Conservation (phyloP, 495 filamentous ascomycete genomes). For the Neurospora hispaniola region DNA sequence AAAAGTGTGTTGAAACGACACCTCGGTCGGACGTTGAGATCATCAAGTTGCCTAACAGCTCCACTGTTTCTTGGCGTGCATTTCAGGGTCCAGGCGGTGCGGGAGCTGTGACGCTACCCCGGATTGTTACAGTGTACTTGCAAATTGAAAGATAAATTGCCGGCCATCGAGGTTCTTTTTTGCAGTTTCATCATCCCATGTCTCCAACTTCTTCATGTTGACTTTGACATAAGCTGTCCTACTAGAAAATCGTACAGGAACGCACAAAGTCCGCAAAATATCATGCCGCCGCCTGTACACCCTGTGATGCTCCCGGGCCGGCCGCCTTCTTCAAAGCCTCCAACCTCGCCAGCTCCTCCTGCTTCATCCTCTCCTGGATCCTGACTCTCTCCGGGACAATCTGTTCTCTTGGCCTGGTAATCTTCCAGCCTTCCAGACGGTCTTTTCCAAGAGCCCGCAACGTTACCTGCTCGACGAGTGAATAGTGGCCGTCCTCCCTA, state of each 20-base stretch:
- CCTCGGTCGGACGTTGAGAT: neutral
- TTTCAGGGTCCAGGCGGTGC: neutral
- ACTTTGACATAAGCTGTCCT: neutral
- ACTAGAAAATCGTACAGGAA: neutral
- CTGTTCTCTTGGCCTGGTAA: slow-evolving; percentile 39
- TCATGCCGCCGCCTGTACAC: neutral
- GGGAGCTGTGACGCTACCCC: slow-evolving; percentile 1
- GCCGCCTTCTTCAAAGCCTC: slow-evolving; percentile 14
- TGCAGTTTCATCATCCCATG: too few relatives aligned
- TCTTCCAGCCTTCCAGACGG: slow-evolving; percentile 51
- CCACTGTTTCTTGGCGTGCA: neutral
- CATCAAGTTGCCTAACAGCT: neutral
- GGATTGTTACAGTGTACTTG: neutral
- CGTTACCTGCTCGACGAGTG: slow-evolving; percentile 59
- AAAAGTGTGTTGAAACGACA: neutral
- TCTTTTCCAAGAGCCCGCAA: slow-evolving; percentile 48
- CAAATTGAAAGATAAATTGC: neutral
- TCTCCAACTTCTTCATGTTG: neutral
- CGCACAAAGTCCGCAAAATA: neutral
- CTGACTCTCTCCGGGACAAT: slow-evolving; percentile 31
- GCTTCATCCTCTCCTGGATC: slow-evolving; percentile 41
- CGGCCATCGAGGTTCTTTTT: neutral
- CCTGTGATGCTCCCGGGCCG: neutral
- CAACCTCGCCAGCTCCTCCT: slow-evolving; percentile 31
- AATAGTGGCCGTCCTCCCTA: slow-evolving; percentile 49